Base-by-base conservation (phyloP, 2,329 filamentous ascomycete species). In the Monosporascus sp. region DNA sequence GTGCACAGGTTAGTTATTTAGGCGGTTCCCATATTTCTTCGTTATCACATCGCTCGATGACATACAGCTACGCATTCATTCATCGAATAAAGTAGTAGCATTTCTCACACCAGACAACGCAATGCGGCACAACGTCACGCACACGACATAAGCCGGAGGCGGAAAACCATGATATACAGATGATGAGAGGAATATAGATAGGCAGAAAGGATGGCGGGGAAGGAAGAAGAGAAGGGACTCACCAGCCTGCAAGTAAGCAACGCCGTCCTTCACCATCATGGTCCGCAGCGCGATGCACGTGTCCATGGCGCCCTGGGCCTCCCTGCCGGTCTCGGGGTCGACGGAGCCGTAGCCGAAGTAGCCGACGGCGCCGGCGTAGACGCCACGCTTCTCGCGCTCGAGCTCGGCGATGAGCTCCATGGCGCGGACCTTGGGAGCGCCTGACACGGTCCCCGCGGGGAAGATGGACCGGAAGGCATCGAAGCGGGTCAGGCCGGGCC, bases 371-470 rank as follows among this genome's bases (percentile, higher is more conserved):
- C 94, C 94, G 8, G 94, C 94, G 67, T 99, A 99, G 39, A 97
- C 84, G 41, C 94, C 93, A 51, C 94, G 81, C 78, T 97, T 97
- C 79, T 99, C 94, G 59, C 82, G 77, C 74, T 99, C 94, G 47
- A 97, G 75, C 74, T 97, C 93, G 47, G 89, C 91, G 64, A 99
- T 99, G 56, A 99, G 78, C 73, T 97, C 89, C 94, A 99, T 99
- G 3, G 94, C 94, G 57, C 87, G 84, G 52, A 99, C 91, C 75
- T 99, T 99, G 53, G 94, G 94, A 4, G 94, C 93, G 5, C 94
- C 94, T 18, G 89, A 94, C 31, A 97, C 93, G 0, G 94, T 99
- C 52, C 94, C 94, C 5, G 94, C 94, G 0, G 94, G 94, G 76
- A 99, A 99, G 64, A 99, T 97, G 60, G 89, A 92, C 39, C 93